These are phyloP conservation scores for Balansia obtecta DNA, from an alignment of 2,329 filamentous ascomycete genomes.

Conservation along the genomic window DNA sequence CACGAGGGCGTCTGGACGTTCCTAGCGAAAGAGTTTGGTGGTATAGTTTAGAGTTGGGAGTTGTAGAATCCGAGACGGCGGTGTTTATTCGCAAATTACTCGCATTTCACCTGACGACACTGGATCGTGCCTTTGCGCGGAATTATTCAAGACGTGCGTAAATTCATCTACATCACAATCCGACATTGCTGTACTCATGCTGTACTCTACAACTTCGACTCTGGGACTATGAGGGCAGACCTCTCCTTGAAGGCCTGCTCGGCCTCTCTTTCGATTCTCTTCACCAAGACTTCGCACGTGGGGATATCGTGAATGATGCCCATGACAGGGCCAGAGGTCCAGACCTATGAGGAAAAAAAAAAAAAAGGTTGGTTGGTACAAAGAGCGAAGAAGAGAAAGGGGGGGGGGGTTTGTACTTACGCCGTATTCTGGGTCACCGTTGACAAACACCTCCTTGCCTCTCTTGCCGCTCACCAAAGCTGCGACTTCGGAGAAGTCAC, in stretches of 20 bases:
- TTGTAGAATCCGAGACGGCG: too few species aligned
- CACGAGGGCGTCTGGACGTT: too few species aligned
- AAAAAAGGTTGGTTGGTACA: neutral
- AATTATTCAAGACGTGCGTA: neutral
- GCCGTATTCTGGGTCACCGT: conserved; percentile 81
- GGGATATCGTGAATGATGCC: conserved; percentile 76
- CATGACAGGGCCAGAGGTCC: conserved; percentile 95
- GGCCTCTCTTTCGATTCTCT: conserved; percentile 67
- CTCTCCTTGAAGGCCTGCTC: conserved; percentile 51
- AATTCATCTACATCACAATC: neutral
- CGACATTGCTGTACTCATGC: too few species aligned
- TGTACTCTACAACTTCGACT: conserved; percentile 47
- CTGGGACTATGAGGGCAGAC: conserved; percentile 38
- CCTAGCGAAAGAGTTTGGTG: too few species aligned
- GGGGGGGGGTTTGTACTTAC: conserved; percentile 39
- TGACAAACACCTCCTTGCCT: conserved; percentile 81
- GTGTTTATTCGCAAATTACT: too few species aligned
- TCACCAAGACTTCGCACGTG: conserved; percentile 56
- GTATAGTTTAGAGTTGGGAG: too few species aligned
- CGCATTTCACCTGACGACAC: too few species aligned
- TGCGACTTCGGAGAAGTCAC: conserved; percentile 82
- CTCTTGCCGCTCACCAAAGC: conserved; percentile 82
- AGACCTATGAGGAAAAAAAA: conserved; percentile 46
- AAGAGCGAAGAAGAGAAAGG: neutral
- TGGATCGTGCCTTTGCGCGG: too few species aligned